phyloP scores from a whole-genome alignment of 2,329 filamentous ascomycete species.

The Didymella keratinophila region DNA sequence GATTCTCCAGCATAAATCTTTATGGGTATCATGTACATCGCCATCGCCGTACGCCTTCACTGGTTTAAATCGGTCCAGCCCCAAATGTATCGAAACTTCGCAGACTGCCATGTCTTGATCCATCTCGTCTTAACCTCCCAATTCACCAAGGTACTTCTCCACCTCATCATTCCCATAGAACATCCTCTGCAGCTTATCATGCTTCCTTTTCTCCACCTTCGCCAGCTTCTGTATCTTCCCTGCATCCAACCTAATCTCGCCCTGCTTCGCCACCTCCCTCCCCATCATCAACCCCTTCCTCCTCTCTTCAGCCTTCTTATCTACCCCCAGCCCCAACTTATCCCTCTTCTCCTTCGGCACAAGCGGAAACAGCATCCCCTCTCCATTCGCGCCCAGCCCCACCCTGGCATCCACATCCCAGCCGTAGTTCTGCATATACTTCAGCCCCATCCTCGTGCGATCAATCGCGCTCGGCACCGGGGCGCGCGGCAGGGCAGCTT shows the following conservation, averaged over 20 bases:
- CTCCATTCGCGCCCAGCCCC: conserved; percentile 74
- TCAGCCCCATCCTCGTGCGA: conserved; percentile 72
- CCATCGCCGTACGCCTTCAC: background rate
- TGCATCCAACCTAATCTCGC: conserved; percentile 64
- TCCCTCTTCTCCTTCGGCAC: conserved; percentile 76
- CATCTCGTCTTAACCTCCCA: conserved; percentile 15
- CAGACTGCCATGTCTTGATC: too few species aligned
- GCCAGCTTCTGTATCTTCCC: conserved; percentile 71
- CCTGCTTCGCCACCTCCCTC: conserved; percentile 47
- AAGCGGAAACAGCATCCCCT: conserved; percentile 78
- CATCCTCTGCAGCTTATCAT: conserved; percentile 70
- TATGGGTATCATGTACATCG: background rate
- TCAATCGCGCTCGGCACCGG: conserved; percentile 77
- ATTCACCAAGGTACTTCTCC: conserved; percentile 71
- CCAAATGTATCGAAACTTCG: too few species aligned
- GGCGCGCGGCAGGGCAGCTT: conserved; percentile 72
- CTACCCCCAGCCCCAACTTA: conserved; percentile 74
- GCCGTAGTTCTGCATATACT: conserved; percentile 70
- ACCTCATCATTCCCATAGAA: conserved; percentile 81
- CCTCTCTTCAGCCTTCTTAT: conserved; percentile 51
- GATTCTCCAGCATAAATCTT: background rate
- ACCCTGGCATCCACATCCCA: conserved; percentile 77
- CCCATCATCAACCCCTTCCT: conserved; percentile 38
- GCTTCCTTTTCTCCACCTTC: conserved; percentile 67
- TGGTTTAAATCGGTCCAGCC: too few species aligned